Evolutionary conservation across 78 protist species (phyloP).

Genomic region (Chrysochromulina parva): DNA sequence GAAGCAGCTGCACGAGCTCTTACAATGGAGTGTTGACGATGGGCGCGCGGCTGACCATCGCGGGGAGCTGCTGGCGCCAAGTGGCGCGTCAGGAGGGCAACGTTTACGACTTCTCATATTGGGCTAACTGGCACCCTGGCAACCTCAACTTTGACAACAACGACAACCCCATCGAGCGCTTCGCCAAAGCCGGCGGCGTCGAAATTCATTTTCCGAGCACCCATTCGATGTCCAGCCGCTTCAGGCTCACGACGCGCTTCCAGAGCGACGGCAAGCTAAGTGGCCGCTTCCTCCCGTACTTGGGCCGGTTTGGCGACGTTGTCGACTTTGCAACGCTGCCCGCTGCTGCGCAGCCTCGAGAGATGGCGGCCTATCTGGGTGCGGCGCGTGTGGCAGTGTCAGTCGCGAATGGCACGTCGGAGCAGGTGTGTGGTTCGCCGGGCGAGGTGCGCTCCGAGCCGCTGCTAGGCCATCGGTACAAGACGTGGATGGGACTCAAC

Average conservation of each 20-base stretch:
- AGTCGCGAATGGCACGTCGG: no score
- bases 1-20: not conserved
- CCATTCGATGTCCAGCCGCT: not conserved
- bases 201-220: not conserved
- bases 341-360: not conserved
- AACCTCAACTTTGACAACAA: no score
- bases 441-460: not conserved
- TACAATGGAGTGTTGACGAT: not conserved
- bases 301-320: conserved; percentile 20
- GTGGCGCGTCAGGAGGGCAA: not conserved
- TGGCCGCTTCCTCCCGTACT: not conserved
- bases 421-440: conserved; percentile 3
- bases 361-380: not conserved
- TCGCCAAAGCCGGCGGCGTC: not conserved
- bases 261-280: no score
- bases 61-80: not conserved
- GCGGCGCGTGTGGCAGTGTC: not conserved
- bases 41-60: not conserved
- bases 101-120: not conserved
- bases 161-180: not conserved
- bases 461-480: not conserved
- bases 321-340: not conserved
- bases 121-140: not conserved
- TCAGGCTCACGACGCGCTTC: not conserved
- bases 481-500: no score